Conservation (phyloP, 495 filamentous ascomycete genomes). For the Tirmania nivea region DNA sequence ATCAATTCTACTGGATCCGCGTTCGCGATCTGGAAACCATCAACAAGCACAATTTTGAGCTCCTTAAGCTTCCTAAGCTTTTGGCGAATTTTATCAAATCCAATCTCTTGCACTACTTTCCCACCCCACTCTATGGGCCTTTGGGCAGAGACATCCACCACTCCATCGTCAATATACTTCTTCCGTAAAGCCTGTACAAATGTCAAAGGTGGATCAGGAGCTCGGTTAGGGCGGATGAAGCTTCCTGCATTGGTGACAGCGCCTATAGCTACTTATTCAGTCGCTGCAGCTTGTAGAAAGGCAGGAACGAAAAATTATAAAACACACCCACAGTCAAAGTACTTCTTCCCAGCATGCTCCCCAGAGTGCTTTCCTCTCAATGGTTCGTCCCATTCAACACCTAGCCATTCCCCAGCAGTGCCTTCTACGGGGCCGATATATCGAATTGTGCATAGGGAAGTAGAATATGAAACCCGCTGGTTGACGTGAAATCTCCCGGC, state of each 20-base stretch:
- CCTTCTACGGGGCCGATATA: slow-evolving; percentile 58
- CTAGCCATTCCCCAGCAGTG: slow-evolving; percentile 67
- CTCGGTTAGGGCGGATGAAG: slow-evolving; percentile 62
- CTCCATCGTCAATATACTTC: slow-evolving; percentile 47
- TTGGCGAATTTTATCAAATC: slow-evolving; percentile 76
- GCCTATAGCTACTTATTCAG: slow-evolving; percentile 25
- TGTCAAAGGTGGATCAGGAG: slow-evolving; percentile 38
- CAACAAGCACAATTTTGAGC: slow-evolving; percentile 59
- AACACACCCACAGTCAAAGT: slow-evolving; percentile 51
- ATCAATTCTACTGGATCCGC: slow-evolving; percentile 25
- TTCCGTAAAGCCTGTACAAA: slow-evolving; percentile 60
- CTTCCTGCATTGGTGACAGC: slow-evolving; percentile 49
- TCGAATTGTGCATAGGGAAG: slow-evolving; percentile 57
- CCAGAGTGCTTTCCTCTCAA: slow-evolving; percentile 76
- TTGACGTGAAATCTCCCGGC: slow-evolving; percentile 27
- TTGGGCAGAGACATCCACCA: slow-evolving; percentile 8
- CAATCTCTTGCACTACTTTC: slow-evolving; percentile 84
- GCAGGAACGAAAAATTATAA: too few relatives aligned
- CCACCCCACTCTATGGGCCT: slow-evolving; percentile 40
- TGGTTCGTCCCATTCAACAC: slow-evolving; percentile 90
- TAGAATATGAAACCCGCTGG: slow-evolving; percentile 57
- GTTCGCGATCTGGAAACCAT: slow-evolving; percentile 41
- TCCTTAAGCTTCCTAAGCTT: slow-evolving; percentile 57
- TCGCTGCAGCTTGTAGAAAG: too few relatives aligned
- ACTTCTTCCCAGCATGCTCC: slow-evolving; percentile 49